Evolutionary conservation across 306 rosid genomes (phyloP), one percentile per base, ranked within the genome.

Genomic region (Cercis canadensis): DNA sequence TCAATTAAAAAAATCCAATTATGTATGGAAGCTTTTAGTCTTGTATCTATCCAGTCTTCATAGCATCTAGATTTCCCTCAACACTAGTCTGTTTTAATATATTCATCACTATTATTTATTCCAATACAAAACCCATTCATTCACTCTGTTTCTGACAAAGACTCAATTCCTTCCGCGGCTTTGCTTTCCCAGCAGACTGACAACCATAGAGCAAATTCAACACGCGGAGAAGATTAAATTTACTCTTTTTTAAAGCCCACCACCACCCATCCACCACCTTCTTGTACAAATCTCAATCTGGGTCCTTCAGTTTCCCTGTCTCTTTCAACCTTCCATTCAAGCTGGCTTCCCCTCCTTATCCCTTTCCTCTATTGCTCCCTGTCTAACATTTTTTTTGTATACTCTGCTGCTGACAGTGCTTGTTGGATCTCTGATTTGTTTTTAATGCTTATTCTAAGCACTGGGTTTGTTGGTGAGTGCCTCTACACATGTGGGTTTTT

Each of bases 401-500:
- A 19, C 74, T 75, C 64, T 70, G 76, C 67, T 43, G 47, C 87
- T 83, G 84, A 82, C 88, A 83, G 19, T 82, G 68, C 80, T 69
- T 59, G 52, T 76, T 75, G 74, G 82, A 72, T 78, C 78, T 80
- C 71, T 61, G 79, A 50, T 59, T 76, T 78, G 68, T 55, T 68
- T 81, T 63, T 36, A 70, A 75, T 55, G 16, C 16, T 44, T 75
- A 52, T 81, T 83, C 73, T 67, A 61, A 32, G 75, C 49, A 62
- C 68, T 79, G 69, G 73, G 80, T 50, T 67, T 88, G 85, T 80
- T 80, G 78, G 78, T 72, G 78, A 80, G 82, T 83, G 79, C 57
- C 76, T 73, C 82, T 76, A 46, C 59, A 44, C 85, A 87, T 80
- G 87, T 87, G 89, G 83, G 75, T 67, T 49, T 82, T 78, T 78